Evolutionary conservation across 2,329 filamentous ascomycete species (phyloP), one percentile per base, ranked within the genome.

Genomic region (Penicillium sp.): DNA sequence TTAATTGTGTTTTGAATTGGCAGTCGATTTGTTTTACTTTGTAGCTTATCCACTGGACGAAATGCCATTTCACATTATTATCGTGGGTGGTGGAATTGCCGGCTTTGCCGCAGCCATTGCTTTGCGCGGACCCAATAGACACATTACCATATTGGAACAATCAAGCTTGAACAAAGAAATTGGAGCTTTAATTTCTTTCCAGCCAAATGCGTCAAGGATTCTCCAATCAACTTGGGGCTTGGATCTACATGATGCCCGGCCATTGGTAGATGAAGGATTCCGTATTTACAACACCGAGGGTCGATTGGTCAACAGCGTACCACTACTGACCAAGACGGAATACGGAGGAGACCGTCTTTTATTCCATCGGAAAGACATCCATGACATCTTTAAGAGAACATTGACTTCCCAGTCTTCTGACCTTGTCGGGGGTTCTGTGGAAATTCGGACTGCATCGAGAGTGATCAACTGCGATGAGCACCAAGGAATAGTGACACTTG

Each of bases 161-260:
- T 70, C 65, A 11, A 51, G 54, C 3, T 57, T 69, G 11, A 66
- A 65, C 42, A 69, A 73, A 42, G 71, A 80, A 16, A 72, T 81
- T 42, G 82, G 83, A 56, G 81, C 78, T 25, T 76, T 81, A 77
- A 84, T 68, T 75, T 81, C 10, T 61, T 60, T 69, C 0, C 67
- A 78, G 49, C 81, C 78, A 54, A 74, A 74, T 25, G 76, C 77
- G 21, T 63, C 62, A 2, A 62, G 53, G 31, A 81, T 84, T 54
- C 75, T 84, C 46, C 55, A 63, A 31, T 58, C 57, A 1, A 50
- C 27, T 25, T 66, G 64, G 64, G 45, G 31, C 2, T 42, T 68
- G 26, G 47, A 57, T 16, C 35, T 66, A 16, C 19, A 50, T 16
- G 55, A 59, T 19, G 45, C 57, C 16, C 31, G 53, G 4, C 13